These are phyloP conservation scores for Coemansia sp. DNA, from an alignment of 192 early-diverging fungal species.

Conservation along the genomic window DNA sequence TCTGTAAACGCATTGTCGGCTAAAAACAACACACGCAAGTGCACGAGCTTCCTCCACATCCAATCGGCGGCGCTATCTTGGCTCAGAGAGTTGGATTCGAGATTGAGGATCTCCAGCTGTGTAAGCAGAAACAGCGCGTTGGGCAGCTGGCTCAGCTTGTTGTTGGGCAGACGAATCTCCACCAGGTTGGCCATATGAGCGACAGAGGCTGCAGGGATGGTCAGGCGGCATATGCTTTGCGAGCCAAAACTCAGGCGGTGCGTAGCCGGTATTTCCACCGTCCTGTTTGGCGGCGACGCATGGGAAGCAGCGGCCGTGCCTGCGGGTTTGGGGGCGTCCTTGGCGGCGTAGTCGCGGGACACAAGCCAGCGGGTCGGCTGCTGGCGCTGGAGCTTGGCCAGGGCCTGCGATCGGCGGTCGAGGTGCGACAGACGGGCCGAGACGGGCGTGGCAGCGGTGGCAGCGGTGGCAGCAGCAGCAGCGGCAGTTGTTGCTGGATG, in stretches of 20 bases:
- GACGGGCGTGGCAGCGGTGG: not conserved
- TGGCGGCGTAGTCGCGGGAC: constrained; percentile 24
- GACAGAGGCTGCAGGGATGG: constrained; percentile 22
- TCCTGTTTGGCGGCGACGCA: too few relatives aligned
- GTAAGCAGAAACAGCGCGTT: constrained; percentile 25
- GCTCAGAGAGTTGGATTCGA: constrained; percentile 36
- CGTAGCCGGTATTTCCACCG: constrained; percentile 33
- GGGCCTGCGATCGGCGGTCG: not conserved
- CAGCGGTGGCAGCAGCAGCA: too few relatives aligned
- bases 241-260: constrained; percentile 40
- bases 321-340: not conserved
- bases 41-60: constrained; percentile 16
- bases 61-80: constrained; percentile 4
- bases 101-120: constrained; percentile 42
- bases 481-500: too few relatives aligned
- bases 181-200: constrained; percentile 15
- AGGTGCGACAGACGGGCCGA: constrained; percentile 3
- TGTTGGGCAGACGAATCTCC: constrained; percentile 43
- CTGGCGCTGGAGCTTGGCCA: constrained; percentile 10
- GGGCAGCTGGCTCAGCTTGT: constrained; percentile 32
- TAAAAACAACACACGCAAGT: constrained; percentile 37
- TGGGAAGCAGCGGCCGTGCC: too few relatives aligned
- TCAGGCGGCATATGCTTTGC: constrained; percentile 26
- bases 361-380: constrained; percentile 45
- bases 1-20: constrained; percentile 21